Conservation (phyloP, 1,284 basidiomycete species). For the Ceraceosorus bombacis region DNA sequence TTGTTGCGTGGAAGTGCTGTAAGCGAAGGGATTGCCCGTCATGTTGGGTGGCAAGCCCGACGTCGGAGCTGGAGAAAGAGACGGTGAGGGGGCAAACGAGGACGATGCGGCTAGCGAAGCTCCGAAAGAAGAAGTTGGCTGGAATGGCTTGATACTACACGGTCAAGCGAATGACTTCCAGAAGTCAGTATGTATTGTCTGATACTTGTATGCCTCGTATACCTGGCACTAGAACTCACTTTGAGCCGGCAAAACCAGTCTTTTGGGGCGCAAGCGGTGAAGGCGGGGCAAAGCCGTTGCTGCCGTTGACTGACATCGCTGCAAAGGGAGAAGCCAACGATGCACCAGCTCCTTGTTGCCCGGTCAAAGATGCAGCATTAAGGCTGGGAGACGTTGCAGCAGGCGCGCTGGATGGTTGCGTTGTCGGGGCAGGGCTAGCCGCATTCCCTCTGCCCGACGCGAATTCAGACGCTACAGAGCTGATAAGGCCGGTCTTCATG, state of each 20-base stretch:
- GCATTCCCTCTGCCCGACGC: conserved; percentile 21
- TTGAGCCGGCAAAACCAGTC: conserved; percentile 34
- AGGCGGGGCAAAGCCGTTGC: not conserved
- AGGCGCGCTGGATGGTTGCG: no score
- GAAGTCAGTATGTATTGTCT: no score
- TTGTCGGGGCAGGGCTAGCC: conserved; percentile 5
- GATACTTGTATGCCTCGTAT: no score
- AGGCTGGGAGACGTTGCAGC: no score
- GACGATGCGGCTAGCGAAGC: conserved; percentile 15
- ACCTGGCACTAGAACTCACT: conserved; percentile 3
- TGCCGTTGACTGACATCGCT: conserved; percentile 8
- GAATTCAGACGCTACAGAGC: conserved; percentile 49
- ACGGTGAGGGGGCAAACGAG: not conserved
- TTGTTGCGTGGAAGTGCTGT: conserved; percentile 8
- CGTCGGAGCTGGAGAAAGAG: no score
- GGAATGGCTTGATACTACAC: conserved; percentile 22
- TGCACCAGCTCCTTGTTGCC: conserved; percentile 7
- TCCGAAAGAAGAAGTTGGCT: conserved; percentile 34
- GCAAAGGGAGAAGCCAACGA: conserved; percentile 24
- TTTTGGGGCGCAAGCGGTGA: conserved; percentile 26
- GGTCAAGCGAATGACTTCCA: not conserved
- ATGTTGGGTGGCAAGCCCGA: conserved; percentile 16
- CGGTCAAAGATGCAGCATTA: no score
- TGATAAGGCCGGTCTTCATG: conserved; percentile 47
- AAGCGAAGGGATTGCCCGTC: conserved; percentile 33